phyloP scores from a whole-genome alignment of 805 yeast species.

The Sporopachydermia quercuum region DNA sequence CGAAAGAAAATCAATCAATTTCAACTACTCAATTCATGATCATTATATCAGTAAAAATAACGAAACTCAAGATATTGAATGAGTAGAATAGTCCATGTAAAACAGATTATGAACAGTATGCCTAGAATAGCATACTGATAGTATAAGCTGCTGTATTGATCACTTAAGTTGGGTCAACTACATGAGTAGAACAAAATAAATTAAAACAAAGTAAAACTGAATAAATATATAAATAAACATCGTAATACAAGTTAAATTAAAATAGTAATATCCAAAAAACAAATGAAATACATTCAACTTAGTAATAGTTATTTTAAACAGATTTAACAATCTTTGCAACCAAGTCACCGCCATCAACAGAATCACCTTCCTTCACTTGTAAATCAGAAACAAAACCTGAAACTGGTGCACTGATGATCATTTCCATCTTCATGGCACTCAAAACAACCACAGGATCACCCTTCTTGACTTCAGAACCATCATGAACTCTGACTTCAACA shows the following conservation, averaged over 20 bases:
- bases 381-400: constrained; percentile 74
- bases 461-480: constrained; percentile 81
- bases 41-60: background rate
- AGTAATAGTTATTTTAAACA: constrained; percentile 7
- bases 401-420: constrained; percentile 89
- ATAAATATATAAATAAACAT: background rate
- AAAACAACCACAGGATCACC: constrained; percentile 91
- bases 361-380: constrained; percentile 75
- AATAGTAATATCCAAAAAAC: background rate
- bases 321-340: constrained; percentile 40
- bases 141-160: no score
- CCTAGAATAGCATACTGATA: no score
- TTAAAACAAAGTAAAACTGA: background rate
- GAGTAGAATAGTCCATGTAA: no score
- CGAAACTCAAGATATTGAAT: background rate
- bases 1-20: no score
- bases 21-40: no score
- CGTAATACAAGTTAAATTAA: background rate
- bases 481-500: constrained; percentile 83
- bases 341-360: constrained; percentile 89
- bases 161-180: no score
- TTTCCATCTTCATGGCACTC: constrained; percentile 99
- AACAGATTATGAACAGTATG: no score
- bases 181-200: no score
- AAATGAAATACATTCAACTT: background rate